Percentiles rank a stretch among this genome's conserved stretches.
These are phyloP conservation scores for Aspergillus mulundensis DNA, from an alignment of 495 filamentous ascomycete species.

Conservation along the genomic window DNA sequence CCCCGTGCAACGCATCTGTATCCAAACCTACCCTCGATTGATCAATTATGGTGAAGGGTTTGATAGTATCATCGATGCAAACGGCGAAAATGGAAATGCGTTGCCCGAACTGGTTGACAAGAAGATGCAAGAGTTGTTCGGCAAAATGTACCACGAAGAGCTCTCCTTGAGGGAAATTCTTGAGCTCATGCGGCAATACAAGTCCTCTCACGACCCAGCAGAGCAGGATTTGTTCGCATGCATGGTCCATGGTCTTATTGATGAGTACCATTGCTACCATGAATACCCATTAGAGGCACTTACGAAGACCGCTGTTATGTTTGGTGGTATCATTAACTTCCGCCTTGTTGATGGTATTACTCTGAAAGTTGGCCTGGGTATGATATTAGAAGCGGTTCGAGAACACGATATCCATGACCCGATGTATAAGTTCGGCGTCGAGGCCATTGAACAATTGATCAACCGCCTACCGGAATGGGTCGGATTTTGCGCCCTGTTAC, in stretches of 20 bases:
- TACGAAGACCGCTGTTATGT: slow-evolving; percentile 91
- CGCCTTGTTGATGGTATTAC: slow-evolving; percentile 85
- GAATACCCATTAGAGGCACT: slow-evolving; percentile 92
- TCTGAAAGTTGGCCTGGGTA: slow-evolving; percentile 83
- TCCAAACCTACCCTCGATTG: slow-evolving; percentile 88
- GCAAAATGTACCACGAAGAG: slow-evolving; percentile 90
- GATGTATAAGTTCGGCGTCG: slow-evolving; percentile 99
- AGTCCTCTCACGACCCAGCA: slow-evolving; percentile 72
- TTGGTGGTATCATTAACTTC: slow-evolving; percentile 93
- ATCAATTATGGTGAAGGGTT: slow-evolving; percentile 94
- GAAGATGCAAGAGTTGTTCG: slow-evolving; percentile 95
- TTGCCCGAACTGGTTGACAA: slow-evolving; percentile 74
- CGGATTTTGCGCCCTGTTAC: slow-evolving; percentile 75
- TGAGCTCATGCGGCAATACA: slow-evolving; percentile 74
- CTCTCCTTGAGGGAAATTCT: slow-evolving; percentile 76
- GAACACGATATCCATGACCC: slow-evolving; percentile 73
- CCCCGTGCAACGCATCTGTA: slow-evolving; percentile 74
- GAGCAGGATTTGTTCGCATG: slow-evolving; percentile 95
- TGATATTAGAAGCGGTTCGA: slow-evolving; percentile 92
- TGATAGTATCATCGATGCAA: slow-evolving; percentile 83
- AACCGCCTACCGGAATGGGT: slow-evolving; percentile 86
- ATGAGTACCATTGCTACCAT: slow-evolving; percentile 92
- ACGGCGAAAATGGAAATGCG: slow-evolving; percentile 72
- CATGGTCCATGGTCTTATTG: slow-evolving; percentile 97
- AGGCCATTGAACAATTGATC: slow-evolving; percentile 85